phyloP scores from a whole-genome alignment of 495 filamentous ascomycete genomes.

The Penicillium chermesinum region DNA sequence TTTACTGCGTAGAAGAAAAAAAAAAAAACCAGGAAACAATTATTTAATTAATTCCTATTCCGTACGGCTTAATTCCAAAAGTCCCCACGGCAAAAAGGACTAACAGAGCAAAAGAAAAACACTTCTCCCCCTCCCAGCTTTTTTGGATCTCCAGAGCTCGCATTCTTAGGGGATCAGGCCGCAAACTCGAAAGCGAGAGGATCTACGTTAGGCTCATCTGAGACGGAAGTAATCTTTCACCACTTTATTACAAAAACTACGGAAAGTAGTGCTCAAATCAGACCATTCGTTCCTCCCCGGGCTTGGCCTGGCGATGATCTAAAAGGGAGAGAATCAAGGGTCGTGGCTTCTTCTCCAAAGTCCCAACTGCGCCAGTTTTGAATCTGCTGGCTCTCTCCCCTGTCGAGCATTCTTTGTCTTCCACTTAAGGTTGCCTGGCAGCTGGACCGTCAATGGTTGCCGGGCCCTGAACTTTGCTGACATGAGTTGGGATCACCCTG shows the following conservation, averaged over 20 bases:
- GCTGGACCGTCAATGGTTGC: slow-evolving; percentile 41
- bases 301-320: background rate
- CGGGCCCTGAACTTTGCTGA: slow-evolving; percentile 37
- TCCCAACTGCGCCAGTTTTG: too few species aligned
- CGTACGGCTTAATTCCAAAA: background rate
- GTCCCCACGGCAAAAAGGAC: slow-evolving; percentile 26
- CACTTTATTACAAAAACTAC: background rate
- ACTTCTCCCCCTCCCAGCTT: slow-evolving; percentile 15
- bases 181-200: too few species aligned
- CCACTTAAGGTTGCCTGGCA: slow-evolving; percentile 33
- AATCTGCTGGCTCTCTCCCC: too few species aligned
- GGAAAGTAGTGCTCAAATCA: background rate
- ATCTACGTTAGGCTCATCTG: too few species aligned
- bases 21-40: background rate
- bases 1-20: slow-evolving; percentile 13
- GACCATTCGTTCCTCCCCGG: too few species aligned
- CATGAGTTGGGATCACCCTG: slow-evolving; percentile 74
- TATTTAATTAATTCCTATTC: background rate
- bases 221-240: too few species aligned
- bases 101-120: slow-evolving; percentile 44
- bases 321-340: background rate
- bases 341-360: slow-evolving; percentile 5
- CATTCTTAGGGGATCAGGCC: too few species aligned
- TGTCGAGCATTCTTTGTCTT: slow-evolving; percentile 26
- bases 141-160: background rate